phyloP scores from a whole-genome alignment of 345 rosid genomes.

The Erodium maritimum region DNA sequence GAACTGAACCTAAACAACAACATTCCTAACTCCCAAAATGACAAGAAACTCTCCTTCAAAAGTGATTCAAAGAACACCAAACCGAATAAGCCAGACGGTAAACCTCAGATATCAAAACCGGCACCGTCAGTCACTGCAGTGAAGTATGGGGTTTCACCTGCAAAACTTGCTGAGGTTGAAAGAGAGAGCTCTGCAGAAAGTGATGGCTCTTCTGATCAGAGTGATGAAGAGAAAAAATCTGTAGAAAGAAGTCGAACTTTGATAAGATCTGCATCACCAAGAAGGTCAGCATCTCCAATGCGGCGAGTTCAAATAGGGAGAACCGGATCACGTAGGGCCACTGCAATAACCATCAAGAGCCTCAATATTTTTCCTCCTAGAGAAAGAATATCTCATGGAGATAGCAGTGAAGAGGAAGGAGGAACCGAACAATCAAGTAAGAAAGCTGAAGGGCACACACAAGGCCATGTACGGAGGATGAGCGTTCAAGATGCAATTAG shows the following conservation, averaged over 20 bases:
- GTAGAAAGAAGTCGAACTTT: slow-evolving; percentile 42
- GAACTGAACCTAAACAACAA: slow-evolving; percentile 17
- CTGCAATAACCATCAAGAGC: slow-evolving; percentile 52
- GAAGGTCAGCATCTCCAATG: slow-evolving; percentile 68
- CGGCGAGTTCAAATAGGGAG: slow-evolving; percentile 58
- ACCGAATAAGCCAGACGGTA: slow-evolving; percentile 15
- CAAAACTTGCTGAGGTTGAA: slow-evolving; percentile 52
- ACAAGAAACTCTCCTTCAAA: slow-evolving; percentile 12
- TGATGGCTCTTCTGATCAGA: slow-evolving; percentile 29
- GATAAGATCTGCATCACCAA: slow-evolving; percentile 40
- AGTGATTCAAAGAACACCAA: slow-evolving; percentile 9
- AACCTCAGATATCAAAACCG: slow-evolving; percentile 20
- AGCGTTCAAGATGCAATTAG: slow-evolving; percentile 54
- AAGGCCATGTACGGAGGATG: slow-evolving; percentile 30
- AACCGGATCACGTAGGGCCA: slow-evolving; percentile 36
- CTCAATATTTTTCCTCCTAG: slow-evolving; percentile 35
- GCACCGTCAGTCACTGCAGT: slow-evolving; percentile 20
- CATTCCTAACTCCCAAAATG: slow-evolving; percentile 7
- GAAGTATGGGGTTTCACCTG: slow-evolving; percentile 49
- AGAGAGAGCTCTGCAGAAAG: slow-evolving; percentile 34
- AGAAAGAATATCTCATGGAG: slow-evolving; percentile 27
- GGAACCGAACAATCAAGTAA: slow-evolving; percentile 23
- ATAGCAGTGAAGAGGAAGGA: slow-evolving; percentile 26
- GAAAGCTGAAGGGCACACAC: slow-evolving; percentile 25
- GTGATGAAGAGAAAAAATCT: slow-evolving; percentile 26